phyloP scores from a whole-genome alignment of 257 asterid genomes.

The Asclepias syriaca region DNA sequence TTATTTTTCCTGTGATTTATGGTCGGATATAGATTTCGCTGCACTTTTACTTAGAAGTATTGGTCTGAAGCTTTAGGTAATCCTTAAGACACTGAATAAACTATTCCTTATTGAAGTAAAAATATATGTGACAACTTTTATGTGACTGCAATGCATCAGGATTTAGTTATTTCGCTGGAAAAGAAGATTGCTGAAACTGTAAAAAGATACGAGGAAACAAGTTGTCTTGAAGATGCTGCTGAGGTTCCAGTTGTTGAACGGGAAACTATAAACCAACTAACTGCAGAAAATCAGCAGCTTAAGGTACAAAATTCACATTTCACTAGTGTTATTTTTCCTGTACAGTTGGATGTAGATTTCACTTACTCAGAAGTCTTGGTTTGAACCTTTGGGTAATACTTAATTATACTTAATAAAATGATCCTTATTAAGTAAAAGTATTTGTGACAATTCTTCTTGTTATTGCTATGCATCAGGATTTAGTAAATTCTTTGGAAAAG shows the following conservation, averaged over 20 bases:
- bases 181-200: not conserved
- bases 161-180: constrained; percentile 51
- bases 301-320: constrained; percentile 40
- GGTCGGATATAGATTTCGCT: not conserved
- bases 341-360: not conserved
- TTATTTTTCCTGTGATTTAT: not conserved
- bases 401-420: not conserved
- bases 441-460: too few species aligned
- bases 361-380: not conserved
- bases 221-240: constrained; percentile 45
- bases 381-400: not conserved
- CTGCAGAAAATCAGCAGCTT: constrained; percentile 71
- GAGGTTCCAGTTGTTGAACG: constrained; percentile 41
- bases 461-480: too few species aligned
- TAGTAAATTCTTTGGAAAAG: constrained; percentile 55
- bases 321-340: not conserved
- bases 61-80: not conserved
- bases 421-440: not conserved
- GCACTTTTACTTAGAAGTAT: not conserved
- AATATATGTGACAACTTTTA: too few species aligned
- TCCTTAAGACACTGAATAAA: not conserved
- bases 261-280: constrained; percentile 46
- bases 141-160: too few species aligned
- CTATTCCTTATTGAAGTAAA: not conserved
- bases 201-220: constrained; percentile 42